Conservation (phyloP, 345 rosid genomes). For the Hevea brasiliensis region DNA sequence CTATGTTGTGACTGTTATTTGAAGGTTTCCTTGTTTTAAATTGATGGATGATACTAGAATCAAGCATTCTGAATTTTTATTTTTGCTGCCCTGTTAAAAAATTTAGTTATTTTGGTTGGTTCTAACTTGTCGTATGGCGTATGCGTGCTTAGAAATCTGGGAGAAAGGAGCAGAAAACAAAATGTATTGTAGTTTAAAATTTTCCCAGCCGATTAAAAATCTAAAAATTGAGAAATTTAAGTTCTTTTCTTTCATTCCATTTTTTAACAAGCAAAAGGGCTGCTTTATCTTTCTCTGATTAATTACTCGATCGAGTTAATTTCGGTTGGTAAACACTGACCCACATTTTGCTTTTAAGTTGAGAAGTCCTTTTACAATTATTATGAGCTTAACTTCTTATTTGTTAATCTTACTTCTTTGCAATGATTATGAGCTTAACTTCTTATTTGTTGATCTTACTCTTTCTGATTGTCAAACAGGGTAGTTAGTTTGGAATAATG, state of each 20-base stretch:
- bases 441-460: conserved; percentile 3
- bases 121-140: conserved; percentile 2
- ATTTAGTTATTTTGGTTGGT: background rate
- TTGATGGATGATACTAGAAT: conserved; percentile 1
- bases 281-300: background rate
- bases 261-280: background rate
- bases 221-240: background rate
- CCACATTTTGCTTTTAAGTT: conserved; percentile 14
- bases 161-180: background rate
- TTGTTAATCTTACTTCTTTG: conserved; percentile 3
- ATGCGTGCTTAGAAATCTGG: conserved; percentile 10
- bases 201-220: background rate
- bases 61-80: background rate
- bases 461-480: conserved; percentile 21
- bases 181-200: background rate
- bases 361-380: conserved; percentile 20
- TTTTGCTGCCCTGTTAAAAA: background rate
- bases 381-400: background rate
- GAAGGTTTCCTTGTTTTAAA: background rate
- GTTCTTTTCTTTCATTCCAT: background rate
- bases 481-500: conserved; percentile 39
- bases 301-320: conserved; percentile 4
- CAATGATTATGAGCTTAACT: conserved; percentile 11
- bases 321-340: conserved; percentile 24
- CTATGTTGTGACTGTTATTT: background rate